Base-by-base conservation (phyloP, 2,329 filamentous ascomycete species). In the Bipolaris zeicola region DNA sequence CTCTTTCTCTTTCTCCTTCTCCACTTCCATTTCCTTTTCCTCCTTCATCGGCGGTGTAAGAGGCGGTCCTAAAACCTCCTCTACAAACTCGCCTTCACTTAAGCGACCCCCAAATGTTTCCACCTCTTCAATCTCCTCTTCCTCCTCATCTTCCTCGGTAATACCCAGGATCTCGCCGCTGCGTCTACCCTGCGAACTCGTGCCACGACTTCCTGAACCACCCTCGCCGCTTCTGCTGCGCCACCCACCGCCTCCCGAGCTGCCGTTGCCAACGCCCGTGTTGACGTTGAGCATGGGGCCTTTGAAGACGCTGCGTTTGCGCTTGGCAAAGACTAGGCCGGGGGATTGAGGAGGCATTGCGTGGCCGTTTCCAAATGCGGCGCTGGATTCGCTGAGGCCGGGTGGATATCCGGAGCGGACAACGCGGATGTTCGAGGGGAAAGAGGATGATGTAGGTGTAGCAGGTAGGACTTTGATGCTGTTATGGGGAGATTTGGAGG, bases 381-480 rank as follows among this genome's bases (percentile, higher is more conserved):
- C 77, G 10, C 76, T 71, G 38, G 70, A 69, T 56, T 77, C 73
- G 24, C 55, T 60, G 31, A 62, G 48, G 6, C 51, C 42, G 1
- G 58, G 43, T 0, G 81, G 74, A 13, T 82, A 87, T 22, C 60
- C 61, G 13, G 58, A 49, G 28, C 92, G 86, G 1, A 94, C 91
- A 11, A 97, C 81, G 2, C 94, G 88, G 57, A 97, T 90, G 64
- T 93, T 96, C 49, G 87, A 90, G 0, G 94, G 93, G 68, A 98
- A 96, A 1, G 85, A 81, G 2, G 84, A 77, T 3, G 63, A 66
- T 0, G 89, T 93, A 0, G 94, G 94, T 0, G 93, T 96, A 0
- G 91, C 91, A 1, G 95, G 94, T 2, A 98, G 85, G n/a, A 98
- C 90, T 78, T 98, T 98, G 67, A 98, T 89, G 41, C 69, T 96